Conservation (phyloP, 106 monocot species). For the Triglochin maritima region DNA sequence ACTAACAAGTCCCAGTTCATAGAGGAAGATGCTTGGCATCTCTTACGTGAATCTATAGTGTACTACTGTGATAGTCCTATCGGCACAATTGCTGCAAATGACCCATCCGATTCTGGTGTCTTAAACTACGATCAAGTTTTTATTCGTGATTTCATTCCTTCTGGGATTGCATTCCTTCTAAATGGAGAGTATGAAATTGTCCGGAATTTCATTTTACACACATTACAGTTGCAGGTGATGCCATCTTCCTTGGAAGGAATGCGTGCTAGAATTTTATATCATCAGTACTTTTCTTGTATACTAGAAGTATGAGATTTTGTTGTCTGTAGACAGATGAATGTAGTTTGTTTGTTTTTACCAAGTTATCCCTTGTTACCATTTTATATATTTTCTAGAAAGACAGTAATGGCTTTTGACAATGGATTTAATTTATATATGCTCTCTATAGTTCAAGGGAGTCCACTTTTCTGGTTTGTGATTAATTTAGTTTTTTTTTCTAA, state of each 20-base stretch:
- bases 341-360: no score
- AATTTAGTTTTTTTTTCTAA: no score
- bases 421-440: no score
- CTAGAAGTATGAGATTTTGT: no score
- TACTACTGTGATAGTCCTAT: conserved; percentile 82
- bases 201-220: conserved; percentile 95
- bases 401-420: no score
- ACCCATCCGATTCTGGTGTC: conserved; percentile 61
- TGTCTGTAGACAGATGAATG: no score
- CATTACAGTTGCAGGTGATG: conserved; percentile 84
- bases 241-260: not conserved
- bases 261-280: not conserved
- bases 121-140: conserved; percentile 97
- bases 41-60: conserved; percentile 69
- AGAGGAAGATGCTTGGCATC: conserved; percentile 85
- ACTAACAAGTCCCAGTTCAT: conserved; percentile 32
- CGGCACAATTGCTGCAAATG: conserved; percentile 94
- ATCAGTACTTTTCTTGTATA: no score
- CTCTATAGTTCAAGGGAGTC: no score
- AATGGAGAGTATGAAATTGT: conserved; percentile 97
- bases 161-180: conserved; percentile 91
- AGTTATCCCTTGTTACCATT: no score
- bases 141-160: conserved; percentile 96
- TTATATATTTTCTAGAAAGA: no score
- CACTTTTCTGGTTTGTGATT: no score